Percentiles rank a stretch among this genome's conserved stretches.
phyloP scores from a whole-genome alignment of 208 protist genomes.

The Acanthamoeba rhysodes region DNA sequence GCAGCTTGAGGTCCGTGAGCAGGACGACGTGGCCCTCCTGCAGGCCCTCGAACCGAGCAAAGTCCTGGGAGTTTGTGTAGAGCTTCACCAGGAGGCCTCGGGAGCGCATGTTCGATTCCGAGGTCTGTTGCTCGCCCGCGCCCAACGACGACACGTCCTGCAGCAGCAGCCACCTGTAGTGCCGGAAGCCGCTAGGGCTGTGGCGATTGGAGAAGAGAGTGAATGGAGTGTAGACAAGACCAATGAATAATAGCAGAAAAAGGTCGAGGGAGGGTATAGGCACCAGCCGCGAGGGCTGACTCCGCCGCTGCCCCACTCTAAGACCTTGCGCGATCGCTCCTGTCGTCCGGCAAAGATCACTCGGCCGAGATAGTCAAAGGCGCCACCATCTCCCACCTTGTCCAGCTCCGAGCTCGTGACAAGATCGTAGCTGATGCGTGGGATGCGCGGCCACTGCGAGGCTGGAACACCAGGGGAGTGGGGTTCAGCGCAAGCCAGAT shows the following conservation, averaged over 20 bases:
- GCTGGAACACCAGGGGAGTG: too few relatives aligned
- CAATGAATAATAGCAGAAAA: neutral
- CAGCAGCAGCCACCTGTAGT: constrained; percentile 61
- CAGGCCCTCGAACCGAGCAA: constrained; percentile 13
- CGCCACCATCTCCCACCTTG: neutral
- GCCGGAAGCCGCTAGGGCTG: constrained; percentile 9
- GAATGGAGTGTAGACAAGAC: neutral
- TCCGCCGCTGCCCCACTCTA: neutral
- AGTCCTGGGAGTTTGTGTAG: constrained; percentile 61
- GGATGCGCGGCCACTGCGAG: neutral
- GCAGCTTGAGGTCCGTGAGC: constrained; percentile 45
- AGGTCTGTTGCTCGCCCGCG: neutral
- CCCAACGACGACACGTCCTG: neutral
- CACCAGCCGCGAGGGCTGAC: neutral
- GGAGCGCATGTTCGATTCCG: neutral
- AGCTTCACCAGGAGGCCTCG: constrained; percentile 41
- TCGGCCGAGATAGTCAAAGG: constrained; percentile 48
- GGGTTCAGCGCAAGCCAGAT: neutral
- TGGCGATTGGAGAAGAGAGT: neutral
- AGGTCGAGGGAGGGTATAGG: neutral
- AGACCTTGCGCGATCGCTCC: constrained; percentile 11
- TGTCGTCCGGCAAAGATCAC: constrained; percentile 62
- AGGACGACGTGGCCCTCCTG: constrained; percentile 60
- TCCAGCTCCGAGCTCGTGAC: neutral
- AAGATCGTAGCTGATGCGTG: neutral